These are phyloP conservation scores for Sclerotinia glacialis DNA, from an alignment of 2,329 filamentous ascomycete species.

Conservation along the genomic window DNA sequence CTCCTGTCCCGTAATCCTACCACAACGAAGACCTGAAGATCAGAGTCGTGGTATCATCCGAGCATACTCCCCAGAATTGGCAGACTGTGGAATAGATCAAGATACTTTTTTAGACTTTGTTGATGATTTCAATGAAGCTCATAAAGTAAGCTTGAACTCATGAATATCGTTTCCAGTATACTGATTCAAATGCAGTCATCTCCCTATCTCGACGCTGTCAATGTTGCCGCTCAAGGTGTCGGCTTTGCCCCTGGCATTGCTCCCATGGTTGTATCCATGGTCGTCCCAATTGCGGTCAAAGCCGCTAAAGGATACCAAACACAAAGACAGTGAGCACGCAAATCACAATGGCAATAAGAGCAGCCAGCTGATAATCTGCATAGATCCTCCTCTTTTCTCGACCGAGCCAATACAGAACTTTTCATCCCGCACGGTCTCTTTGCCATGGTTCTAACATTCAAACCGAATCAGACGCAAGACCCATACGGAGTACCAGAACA, in stretches of 20 bases:
- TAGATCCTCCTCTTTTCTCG: slow-evolving; percentile 49
- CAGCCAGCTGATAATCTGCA: slow-evolving; percentile 4
- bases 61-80: slow-evolving; percentile 47
- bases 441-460: slow-evolving; percentile 52
- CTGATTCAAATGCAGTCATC: slow-evolving; percentile 28
- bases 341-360: not conserved
- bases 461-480: slow-evolving; percentile 38
- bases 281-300: slow-evolving; percentile 44
- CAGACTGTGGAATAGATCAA: slow-evolving; percentile 47
- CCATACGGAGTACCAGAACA: not conserved
- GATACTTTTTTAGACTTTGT: slow-evolving; percentile 49
- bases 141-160: slow-evolving; percentile 20
- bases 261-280: slow-evolving; percentile 44
- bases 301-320: slow-evolving; percentile 40
- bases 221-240: slow-evolving; percentile 43
- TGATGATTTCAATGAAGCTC: slow-evolving; percentile 44
- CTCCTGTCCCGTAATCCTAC: slow-evolving; percentile 49
- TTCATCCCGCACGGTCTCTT: slow-evolving; percentile 56
- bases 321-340: slow-evolving; percentile 16
- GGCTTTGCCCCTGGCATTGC: slow-evolving; percentile 43
- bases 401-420: slow-evolving; percentile 52
- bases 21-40: slow-evolving; percentile 48
- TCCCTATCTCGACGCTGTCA: slow-evolving; percentile 43
- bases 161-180: not conserved
- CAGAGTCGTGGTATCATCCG: slow-evolving; percentile 49